Evolutionary conservation across 176 grass and related monocot genomes (phyloP), one percentile per base, ranked within the genome.

Genomic region (Aegilops bicornis): DNA sequence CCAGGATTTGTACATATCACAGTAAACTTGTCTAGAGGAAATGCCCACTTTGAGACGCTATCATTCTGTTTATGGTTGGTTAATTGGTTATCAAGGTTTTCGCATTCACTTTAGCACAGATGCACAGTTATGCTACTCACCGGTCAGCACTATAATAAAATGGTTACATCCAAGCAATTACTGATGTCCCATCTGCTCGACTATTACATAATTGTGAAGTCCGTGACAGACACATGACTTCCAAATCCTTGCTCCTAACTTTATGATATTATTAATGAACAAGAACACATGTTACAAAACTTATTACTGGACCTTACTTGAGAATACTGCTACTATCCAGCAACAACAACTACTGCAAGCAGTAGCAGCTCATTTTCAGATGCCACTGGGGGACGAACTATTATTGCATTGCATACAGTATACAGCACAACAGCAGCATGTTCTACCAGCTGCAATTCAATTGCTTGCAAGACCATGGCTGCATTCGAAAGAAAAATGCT

Each of bases 231-330:
- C 47, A 61, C 43, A 59, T 54, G 5, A 33, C 33, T 59, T 33
- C 6, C 17, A n/a, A 81, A 85, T 61, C 68, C 16, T 29, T 67
- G 35, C 58, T 73, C 45, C 20, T 11, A 47, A 63, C 37, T 75
- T 77, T 24, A 83, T 45, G 81, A 12, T 80, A 76, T 52, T 40
- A 68, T 52, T 22, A 69, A 76, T 69, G 12, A 69, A 74, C 66
- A 76, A 27, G 11, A 12, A 60, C 39, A 3, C 10, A 56, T 69
- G 14, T 77, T 54, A 84, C 85, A 40, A 10, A 5, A 45, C 35
- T 69, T 66, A 69, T 73, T 67, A 69, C 75, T 27, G 15, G 62
- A 35, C 42, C 13, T 68, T 50, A 85, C 30, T 31, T 6, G n/a
- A 31, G 23, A 29, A 2, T 20, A 48, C 3, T 37, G 37, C 7